Base-by-base conservation (phyloP, 441 rosid species). In the Euphorbia corollata region DNA sequence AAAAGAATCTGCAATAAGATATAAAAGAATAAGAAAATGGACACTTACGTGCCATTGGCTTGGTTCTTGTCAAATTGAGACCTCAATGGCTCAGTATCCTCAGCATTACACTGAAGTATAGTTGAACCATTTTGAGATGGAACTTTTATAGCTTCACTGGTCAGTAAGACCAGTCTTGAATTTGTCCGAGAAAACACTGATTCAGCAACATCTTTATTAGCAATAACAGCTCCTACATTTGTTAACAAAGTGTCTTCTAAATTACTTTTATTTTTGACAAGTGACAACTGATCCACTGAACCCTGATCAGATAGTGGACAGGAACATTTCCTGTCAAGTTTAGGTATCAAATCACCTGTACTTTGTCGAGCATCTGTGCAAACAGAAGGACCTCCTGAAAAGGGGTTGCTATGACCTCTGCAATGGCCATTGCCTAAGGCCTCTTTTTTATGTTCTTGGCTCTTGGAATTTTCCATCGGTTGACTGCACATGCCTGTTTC, bases 41-140 rank as follows among this genome's bases (percentile, higher is more conserved):
- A 30, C 56, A 75, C 90, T 79, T 80, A 89, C 96, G 68, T 63
- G 76, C 69, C 39, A 68, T 74, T 59, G 39, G 61, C 74, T 67
- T 68, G 81, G 75, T 72, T 58, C 75, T 51, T 73, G 43, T 73
- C 84, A 61, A 67, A 71, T 54, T 74, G 79, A 48, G 75, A 73
- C 64, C 69, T 80, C 70, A 56, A 64, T 27, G 80, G 65, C 68
- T 74, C 77, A 3, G 53, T n/a, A 39, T n/a, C 74, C 70, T 72
- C 80, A 22, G 73, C 66, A 73, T 68, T 67, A 22, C 8, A 72
- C 19, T 66, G 71, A 65, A 16, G 74, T 56, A 50, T 70, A 54
- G 72, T 60, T 10, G 65, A 54, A 64, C 59, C 73, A 77, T 63
- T 67, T 59, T 53, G 68, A 24, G 76, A 62, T 10, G 78, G 63